Base-by-base conservation (phyloP, 31 red algal species). In the Odonthalia washingtoniensis region DNA sequence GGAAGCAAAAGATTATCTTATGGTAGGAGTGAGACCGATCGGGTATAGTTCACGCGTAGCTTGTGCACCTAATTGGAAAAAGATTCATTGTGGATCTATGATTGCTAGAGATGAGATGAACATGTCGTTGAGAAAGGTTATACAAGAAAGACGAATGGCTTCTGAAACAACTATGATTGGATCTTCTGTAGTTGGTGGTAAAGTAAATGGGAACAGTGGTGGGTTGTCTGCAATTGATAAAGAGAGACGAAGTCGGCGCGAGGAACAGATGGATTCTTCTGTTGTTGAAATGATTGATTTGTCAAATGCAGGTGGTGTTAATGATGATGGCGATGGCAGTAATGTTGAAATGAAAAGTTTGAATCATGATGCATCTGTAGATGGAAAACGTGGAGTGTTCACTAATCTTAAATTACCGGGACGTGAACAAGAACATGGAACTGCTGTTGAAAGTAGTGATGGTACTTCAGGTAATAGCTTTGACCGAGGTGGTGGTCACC, bases 51-150 rank as follows among this genome's bases (percentile, higher is more conserved):
- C 72, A 79, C 14, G 82, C 16, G 42, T 45, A 1, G 40, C 65
- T 34, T 40, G 35, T 33, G 79, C 93, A 12, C 87, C 93, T 14
- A 61, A 57, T 1, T 95, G 93, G 93, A 77, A 95, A 39, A 90
- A 89, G 45, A 87, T 95, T 79, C 69, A 82, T 70, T 95, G 93
- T 68, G 93, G 93, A n/a, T 95, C 83, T 26, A 84, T 83, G 75
- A 41, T 31, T 27, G 70, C 87, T 12, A 74, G 93, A 34, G 85
- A 95, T 74, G 87, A 87, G 35, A 43, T 95, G 12, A 95, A 95
- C 49, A 40, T 45, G 42, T 69, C 79, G 37, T 53, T 94, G 63
- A 32, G 75, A 78, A 94, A 94, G 40, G 91, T 84, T 65, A 57
- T 94, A 41, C 46, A 94, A 60, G 91, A 94, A 30, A 64, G 81